Evolutionary conservation across 2,329 filamentous ascomycete species (phyloP), one percentile per base, ranked within the genome.

Genomic region (Trichophyton simii): DNA sequence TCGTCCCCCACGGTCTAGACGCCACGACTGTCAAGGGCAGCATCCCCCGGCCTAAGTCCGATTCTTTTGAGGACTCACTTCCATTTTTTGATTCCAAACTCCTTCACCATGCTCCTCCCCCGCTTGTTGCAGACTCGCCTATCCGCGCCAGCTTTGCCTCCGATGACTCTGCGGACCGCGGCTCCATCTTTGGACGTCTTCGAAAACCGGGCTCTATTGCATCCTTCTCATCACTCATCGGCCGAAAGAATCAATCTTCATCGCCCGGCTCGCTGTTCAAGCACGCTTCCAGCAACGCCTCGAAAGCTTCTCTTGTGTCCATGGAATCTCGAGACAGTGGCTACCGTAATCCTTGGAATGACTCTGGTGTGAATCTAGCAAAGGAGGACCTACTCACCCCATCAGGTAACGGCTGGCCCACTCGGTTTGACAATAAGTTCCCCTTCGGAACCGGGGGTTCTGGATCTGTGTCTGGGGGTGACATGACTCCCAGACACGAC

Each of bases 11-110:
- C 55, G 88, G 89, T n/a, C 84, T 96, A n/a, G 90, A 97, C 68
- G 83, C 87, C 8, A 88, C 83, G 62, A 86, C 91, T 48, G 86
- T 97, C 69, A 95, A 95, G 74, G 94, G 94, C 59, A 87, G 90
- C n/a, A 94, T 97, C 66, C 91, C 92, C 20, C 88, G 94, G n/a
- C 94, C 94, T 65, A 96, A 97, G 78, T 97, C 94, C 0, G 94
- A 99, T 73, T 96, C 94, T 0, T 99, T 99, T 66, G 94, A 99
- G 72, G 92, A 99, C 68, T 95, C 92, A 6, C 81, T 97, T 59
- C 92, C 91, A 62, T 97, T 91, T 78, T 99, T 99, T 71, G 89
- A 96, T 72, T 96, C 92, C 1, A 97, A 96, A 77, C 82, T 99
- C 54, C 83, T 99, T 60, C 94, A 97, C 74, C 91, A 95, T 69